Conservation (phyloP, 164 flowering plant genomes). For the Stephania cephalantha region DNA sequence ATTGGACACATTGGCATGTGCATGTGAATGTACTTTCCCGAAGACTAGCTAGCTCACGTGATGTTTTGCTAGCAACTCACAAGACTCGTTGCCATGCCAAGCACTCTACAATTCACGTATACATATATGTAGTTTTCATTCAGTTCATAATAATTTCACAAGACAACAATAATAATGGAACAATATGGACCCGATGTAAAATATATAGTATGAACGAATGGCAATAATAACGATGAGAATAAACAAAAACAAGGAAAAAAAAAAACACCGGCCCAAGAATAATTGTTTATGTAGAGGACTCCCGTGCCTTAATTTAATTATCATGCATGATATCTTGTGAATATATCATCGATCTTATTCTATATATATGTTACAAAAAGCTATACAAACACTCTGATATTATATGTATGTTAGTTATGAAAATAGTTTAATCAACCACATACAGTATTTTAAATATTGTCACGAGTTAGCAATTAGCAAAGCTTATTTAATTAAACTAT, state of each 20-base stretch:
- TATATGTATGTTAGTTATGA: not conserved
- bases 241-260: no score
- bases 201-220: no score
- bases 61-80: conserved; percentile 32
- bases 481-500: not conserved
- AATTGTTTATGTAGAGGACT: no score
- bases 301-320: no score
- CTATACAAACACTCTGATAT: not conserved
- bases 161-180: not conserved
- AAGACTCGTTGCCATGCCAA: conserved; percentile 9
- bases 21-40: conserved; percentile 79
- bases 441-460: no score
- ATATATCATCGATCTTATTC: no score
- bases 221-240: no score
- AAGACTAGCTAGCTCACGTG: conserved; percentile 60
- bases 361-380: not conserved
- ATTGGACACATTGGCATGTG: conserved; percentile 46
- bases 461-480: no score
- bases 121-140: not conserved
- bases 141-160: not conserved
- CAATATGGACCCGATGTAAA: not conserved
- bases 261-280: no score
- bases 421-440: no score
- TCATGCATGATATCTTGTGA: no score
- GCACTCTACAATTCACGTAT: not conserved